Evolutionary conservation across 2,329 filamentous ascomycete species (phyloP).

Genomic region (Neoascochyta sp.): DNA sequence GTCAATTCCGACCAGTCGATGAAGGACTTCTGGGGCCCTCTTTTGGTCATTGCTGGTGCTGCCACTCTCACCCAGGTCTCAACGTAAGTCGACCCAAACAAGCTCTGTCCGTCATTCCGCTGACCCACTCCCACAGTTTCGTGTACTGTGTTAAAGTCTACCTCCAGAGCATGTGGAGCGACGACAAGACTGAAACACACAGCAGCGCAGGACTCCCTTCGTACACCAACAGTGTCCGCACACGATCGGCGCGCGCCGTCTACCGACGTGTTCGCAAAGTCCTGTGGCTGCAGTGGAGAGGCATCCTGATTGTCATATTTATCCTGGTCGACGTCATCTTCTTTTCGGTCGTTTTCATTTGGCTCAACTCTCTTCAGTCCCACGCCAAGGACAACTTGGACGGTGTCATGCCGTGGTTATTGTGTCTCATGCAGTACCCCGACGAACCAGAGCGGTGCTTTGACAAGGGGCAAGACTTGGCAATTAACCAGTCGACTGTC

Average conservation of each 20-base stretch:
- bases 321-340: constrained; percentile 91
- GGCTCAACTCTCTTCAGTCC: constrained; percentile 64
- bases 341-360: constrained; percentile 87
- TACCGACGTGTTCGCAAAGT: constrained; percentile 84
- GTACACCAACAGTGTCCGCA: constrained; percentile 64
- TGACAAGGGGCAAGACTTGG: constrained; percentile 55
- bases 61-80: constrained; percentile 77
- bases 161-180: constrained; percentile 70
- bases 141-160: constrained; percentile 94
- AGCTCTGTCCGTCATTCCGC: constrained; percentile 1
- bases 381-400: constrained; percentile 53
- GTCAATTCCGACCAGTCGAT: constrained; percentile 87
- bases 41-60: constrained; percentile 71
- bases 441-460: constrained; percentile 67
- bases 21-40: constrained; percentile 83
- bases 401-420: constrained; percentile 63
- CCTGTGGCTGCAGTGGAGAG: constrained; percentile 89
- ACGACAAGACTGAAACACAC: constrained; percentile 64
- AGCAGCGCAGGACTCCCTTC: constrained; percentile 66
- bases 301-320: constrained; percentile 82
- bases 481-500: constrained; percentile 72
- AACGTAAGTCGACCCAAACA: constrained; percentile 57
- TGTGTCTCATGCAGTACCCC: constrained; percentile 60
- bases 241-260: constrained; percentile 80
- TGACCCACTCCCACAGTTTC: constrained; percentile 36